Evolutionary conservation across 495 filamentous ascomycete species (phyloP).

Genomic region (Aspergillus panamensis): DNA sequence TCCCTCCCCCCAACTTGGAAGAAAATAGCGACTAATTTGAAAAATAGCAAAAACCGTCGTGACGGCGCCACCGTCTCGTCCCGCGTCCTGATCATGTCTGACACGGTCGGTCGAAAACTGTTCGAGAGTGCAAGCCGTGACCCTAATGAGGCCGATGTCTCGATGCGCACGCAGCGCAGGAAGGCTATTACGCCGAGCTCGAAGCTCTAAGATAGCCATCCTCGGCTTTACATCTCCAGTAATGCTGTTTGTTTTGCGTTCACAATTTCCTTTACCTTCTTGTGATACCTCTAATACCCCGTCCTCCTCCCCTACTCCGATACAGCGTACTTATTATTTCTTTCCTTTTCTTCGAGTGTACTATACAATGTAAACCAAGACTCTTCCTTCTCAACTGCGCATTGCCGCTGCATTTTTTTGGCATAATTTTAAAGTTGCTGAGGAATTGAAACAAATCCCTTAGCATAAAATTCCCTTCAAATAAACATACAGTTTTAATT

Average conservation of each 20-base stretch:
- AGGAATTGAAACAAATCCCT: no score
- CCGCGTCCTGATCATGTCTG: conserved; percentile 74
- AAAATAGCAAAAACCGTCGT: conserved; percentile 71
- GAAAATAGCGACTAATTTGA: background rate
- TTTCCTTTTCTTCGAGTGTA: conserved; percentile 4
- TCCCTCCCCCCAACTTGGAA: background rate
- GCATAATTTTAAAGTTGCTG: no score
- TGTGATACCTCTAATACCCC: background rate
- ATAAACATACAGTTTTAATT: no score
- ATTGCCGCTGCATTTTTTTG: no score
- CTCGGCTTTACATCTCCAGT: background rate
- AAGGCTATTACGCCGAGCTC: conserved; percentile 36
- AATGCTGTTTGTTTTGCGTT: background rate
- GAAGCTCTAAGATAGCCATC: conserved; percentile 27
- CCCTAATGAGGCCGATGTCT: conserved; percentile 31
- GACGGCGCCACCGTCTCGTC: conserved; percentile 87
- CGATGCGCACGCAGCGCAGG: conserved; percentile 37
- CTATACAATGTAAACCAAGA: background rate
- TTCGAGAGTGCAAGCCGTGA: conserved; percentile 37
- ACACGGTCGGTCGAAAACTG: conserved; percentile 52
- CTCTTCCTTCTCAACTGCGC: background rate
- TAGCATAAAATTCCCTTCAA: no score
- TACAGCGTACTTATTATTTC: no score
- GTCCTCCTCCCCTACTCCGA: background rate
- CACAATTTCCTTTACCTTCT: background rate